Base-by-base conservation (phyloP, 495 filamentous ascomycete species). In the Trichoderma erinaceum region DNA sequence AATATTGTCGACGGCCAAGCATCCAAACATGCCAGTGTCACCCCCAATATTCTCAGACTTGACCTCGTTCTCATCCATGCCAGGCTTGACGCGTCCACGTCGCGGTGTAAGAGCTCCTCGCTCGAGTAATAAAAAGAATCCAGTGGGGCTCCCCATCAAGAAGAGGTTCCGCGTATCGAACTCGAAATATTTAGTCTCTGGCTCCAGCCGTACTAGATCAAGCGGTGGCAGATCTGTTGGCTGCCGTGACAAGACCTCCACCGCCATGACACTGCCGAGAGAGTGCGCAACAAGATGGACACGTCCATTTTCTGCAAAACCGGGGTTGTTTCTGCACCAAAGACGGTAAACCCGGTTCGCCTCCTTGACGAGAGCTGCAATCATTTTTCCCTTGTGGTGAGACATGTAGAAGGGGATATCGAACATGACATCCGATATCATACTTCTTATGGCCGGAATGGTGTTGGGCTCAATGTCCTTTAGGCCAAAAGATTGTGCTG, bases 391-490 rank as follows among this genome's bases (percentile, higher is more conserved):
- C 71, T 97, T 95, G 77, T 97, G 95, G 71, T 95, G 90, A 1
- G 93, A 97, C 70, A 99, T 86, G 77, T 98, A 99, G 72, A 96
- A 97, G 0, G 95, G 95, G 43, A 99, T 92, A 74, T 99, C 95
- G 6, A 97, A 87, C 91, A 99, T 96, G 67, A 99, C 92, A 75
- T 99, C 95, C 66, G 90, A 93, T 69, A 99, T 93, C 70, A 99
- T 83, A 70, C 89, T 90, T 12, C 95, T 88, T 0, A 99, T 89
- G 5, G 90, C 91, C 0, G 94, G 92, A 63, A 99, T 90, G 0
- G 92, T 91, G n/a, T 88, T 83, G 0, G 92, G 93, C 4, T 95
- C 97, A 70, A 99, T 97, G 74, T 98, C 93, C 69, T 92, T 86
- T 2, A 99, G 82, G 1, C 83, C 83, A 73, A 91, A 99, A 7